phyloP scores from a whole-genome alignment of 345 rosid species.

The Euphorbia peplus region DNA sequence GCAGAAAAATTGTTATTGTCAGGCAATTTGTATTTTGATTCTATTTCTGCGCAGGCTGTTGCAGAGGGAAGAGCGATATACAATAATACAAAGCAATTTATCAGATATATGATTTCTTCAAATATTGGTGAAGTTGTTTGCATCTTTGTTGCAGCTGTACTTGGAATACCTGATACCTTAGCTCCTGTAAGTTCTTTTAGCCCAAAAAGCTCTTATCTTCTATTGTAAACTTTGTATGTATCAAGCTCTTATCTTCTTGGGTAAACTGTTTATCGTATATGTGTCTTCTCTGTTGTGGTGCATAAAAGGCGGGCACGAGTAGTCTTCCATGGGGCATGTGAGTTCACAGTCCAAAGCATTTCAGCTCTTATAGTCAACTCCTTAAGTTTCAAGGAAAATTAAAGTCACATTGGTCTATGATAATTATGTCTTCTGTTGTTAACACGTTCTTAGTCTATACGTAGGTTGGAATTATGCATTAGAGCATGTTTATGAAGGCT shows the following conservation, averaged over 20 bases:
- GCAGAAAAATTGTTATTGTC: not conserved
- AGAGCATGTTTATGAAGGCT: not conserved
- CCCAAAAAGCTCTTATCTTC: conserved; percentile 10
- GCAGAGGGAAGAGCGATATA: conserved; percentile 99
- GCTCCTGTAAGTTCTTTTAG: conserved; percentile 80
- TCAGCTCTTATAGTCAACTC: not conserved
- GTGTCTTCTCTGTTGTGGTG: conserved; percentile 4
- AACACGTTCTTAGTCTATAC: not conserved
- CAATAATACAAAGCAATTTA: conserved; percentile 97
- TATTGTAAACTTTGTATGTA: not conserved
- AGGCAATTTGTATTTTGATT: not conserved
- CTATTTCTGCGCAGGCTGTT: conserved; percentile 62
- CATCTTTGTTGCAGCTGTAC: conserved; percentile 97
- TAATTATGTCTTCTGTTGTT: not conserved
- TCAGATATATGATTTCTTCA: conserved; percentile 99
- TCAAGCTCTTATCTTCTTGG: not conserved
- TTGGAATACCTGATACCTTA: conserved; percentile 96
- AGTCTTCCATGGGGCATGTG: not conserved
- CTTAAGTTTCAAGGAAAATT: not conserved
- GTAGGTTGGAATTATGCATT: not conserved
- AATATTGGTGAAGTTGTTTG: conserved; percentile 99
- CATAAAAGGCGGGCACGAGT: not conserved
- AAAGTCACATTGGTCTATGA: not conserved
- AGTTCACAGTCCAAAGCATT: not conserved
- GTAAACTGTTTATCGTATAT: not conserved